Evolutionary conservation across 176 grass and related monocot species (phyloP).

Genomic region (Cenchrus fungigraminus): DNA sequence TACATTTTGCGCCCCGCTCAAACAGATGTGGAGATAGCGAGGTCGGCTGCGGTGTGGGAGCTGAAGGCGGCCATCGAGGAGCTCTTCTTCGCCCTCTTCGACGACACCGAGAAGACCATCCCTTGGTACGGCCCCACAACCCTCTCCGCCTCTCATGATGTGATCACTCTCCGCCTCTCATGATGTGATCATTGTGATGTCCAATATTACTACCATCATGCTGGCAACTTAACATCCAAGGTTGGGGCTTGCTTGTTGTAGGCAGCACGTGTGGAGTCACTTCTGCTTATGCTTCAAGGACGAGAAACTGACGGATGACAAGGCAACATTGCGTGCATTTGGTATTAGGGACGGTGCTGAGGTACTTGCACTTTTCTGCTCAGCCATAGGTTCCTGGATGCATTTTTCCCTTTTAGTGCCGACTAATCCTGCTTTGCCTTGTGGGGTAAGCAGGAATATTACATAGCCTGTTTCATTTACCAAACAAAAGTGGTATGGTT

Average conservation of each 20-base stretch:
- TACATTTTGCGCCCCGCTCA: neutral
- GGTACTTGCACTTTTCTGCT: constrained; percentile 50
- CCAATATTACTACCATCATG: neutral
- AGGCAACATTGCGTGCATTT: constrained; percentile 61
- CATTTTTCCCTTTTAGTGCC: constrained; percentile 27
- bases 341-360: constrained; percentile 90
- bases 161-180: neutral
- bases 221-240: constrained; percentile 8
- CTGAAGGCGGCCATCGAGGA: constrained; percentile 77
- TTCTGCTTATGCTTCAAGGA: constrained; percentile 86
- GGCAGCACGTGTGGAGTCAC: constrained; percentile 93
- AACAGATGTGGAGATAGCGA: constrained; percentile 63
- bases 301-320: constrained; percentile 75
- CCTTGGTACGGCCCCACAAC: constrained; percentile 52
- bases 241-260: constrained; percentile 43
- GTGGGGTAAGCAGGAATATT: constrained; percentile 7
- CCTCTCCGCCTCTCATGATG: neutral
- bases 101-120: constrained; percentile 46
- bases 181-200: neutral
- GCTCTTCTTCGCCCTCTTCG: constrained; percentile 49
- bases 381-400: constrained; percentile 1
- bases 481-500: neutral
- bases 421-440: constrained; percentile 27
- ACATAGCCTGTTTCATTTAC: neutral
- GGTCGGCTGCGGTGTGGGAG: constrained; percentile 58